Evolutionary conservation across 176 grass and related monocot species (phyloP).

Genomic region (Oryza meyeriana): DNA sequence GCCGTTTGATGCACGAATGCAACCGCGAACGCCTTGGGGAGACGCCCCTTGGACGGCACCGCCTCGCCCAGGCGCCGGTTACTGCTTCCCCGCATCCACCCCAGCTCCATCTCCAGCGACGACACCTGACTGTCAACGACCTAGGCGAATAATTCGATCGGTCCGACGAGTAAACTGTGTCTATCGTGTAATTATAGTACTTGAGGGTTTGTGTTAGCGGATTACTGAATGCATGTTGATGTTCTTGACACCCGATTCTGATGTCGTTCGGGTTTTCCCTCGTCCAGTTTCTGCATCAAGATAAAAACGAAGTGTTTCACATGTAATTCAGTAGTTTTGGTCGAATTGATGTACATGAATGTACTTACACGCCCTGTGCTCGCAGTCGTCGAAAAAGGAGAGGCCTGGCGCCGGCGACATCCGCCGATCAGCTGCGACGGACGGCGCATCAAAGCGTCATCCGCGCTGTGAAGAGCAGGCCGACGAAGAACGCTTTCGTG

Average conservation of each 20-base stretch:
- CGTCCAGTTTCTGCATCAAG: no score
- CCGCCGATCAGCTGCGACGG: no score
- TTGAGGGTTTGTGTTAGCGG: no score
- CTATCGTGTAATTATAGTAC: no score
- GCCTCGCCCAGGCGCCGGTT: slow-evolving; percentile 36
- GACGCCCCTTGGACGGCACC: background rate
- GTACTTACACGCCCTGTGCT: slow-evolving; percentile 50
- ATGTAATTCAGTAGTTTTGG: no score
- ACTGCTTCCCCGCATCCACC: slow-evolving; percentile 35
- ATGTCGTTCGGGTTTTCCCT: no score
- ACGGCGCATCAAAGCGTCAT: slow-evolving; percentile 23
- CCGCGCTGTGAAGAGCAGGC: slow-evolving; percentile 61
- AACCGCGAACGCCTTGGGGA: slow-evolving; percentile 54
- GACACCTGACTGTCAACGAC: slow-evolving; percentile 64
- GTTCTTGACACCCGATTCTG: no score
- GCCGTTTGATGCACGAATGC: slow-evolving; percentile 81
- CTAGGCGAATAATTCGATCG: background rate
- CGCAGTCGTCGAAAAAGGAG: slow-evolving; percentile 41
- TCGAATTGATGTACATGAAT: background rate
- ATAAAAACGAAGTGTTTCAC: no score
- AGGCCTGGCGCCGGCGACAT: slow-evolving; percentile 44
- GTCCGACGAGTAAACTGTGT: no score
- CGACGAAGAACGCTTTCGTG: slow-evolving; percentile 73
- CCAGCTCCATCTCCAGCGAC: slow-evolving; percentile 63
- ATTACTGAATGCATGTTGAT: no score